Evolutionary conservation across 805 yeast genomes (phyloP).

Genomic region (Wickerhamiella shivajii): DNA sequence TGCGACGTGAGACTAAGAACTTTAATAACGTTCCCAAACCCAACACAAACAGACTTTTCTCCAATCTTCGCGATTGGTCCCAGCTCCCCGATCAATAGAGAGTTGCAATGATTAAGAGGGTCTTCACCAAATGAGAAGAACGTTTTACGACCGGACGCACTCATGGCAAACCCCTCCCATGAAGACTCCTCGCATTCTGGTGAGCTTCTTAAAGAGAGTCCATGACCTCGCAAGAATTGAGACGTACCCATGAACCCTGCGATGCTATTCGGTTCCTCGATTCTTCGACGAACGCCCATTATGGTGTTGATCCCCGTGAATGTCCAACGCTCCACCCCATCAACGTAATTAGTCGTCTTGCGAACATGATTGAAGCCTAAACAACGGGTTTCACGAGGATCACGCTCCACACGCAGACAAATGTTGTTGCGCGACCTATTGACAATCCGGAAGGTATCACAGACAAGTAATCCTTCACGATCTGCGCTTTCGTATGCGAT

Average conservation of each 20-base stretch:
- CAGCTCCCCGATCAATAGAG: slow-evolving; percentile 37
- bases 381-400: slow-evolving; percentile 81
- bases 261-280: background rate
- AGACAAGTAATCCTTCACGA: slow-evolving; percentile 36
- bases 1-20: slow-evolving; percentile 48
- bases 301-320: slow-evolving; percentile 62
- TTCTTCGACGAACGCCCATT: slow-evolving; percentile 43
- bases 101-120: slow-evolving; percentile 7
- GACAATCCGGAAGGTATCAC: slow-evolving; percentile 61
- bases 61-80: slow-evolving; percentile 61
- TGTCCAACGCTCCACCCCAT: slow-evolving; percentile 64
- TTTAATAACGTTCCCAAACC: slow-evolving; percentile 60
- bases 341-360: slow-evolving; percentile 55
- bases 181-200: slow-evolving; percentile 8
- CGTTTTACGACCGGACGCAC: slow-evolving; percentile 47
- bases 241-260: background rate
- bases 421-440: slow-evolving; percentile 66
- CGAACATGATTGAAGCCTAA: slow-evolving; percentile 64
- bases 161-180: slow-evolving; percentile 79
- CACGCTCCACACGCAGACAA: slow-evolving; percentile 83
- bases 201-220: slow-evolving; percentile 7
- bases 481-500: slow-evolving; percentile 54
- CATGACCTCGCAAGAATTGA: too few relatives aligned
- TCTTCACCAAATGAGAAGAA: slow-evolving; percentile 41
- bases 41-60: slow-evolving; percentile 59